Conservation (phyloP, 1,139 yeast species). For the Pichia inconspicua region DNA sequence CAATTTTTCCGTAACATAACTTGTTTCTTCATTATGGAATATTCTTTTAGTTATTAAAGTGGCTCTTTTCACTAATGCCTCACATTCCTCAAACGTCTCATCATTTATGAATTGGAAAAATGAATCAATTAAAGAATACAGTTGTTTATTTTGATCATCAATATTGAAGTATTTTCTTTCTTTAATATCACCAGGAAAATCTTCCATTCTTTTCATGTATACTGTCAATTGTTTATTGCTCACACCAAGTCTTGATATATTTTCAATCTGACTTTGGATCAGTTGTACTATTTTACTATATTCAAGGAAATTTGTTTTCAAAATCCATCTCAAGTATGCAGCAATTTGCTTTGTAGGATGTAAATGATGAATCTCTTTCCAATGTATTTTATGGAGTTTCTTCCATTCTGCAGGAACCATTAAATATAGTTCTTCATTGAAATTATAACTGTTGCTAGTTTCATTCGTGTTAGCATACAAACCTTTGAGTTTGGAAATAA, state of each 20-base stretch:
- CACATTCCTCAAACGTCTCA: slow-evolving; percentile 2
- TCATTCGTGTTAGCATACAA: neutral
- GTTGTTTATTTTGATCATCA: slow-evolving; percentile 8
- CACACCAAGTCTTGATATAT: slow-evolving; percentile 12
- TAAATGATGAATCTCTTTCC: slow-evolving; percentile 17
- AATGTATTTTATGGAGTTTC: slow-evolving; percentile 10
- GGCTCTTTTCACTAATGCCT: neutral
- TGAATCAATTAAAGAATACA: slow-evolving; percentile 1
- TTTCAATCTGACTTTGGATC: slow-evolving; percentile 7
- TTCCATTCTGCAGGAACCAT: slow-evolving; percentile 21
- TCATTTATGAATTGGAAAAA: slow-evolving; percentile 2
- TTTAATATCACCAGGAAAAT: neutral
- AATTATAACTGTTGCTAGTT: neutral
- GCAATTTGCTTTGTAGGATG: slow-evolving; percentile 16
- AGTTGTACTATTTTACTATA: slow-evolving; percentile 4
- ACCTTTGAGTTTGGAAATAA: slow-evolving; percentile 5
- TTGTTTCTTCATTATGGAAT: neutral
- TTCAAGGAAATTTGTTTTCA: slow-evolving; percentile 10
- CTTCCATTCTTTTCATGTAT: neutral
- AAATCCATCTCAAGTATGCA: slow-evolving; percentile 13
- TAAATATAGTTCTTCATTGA: slow-evolving; percentile 8
- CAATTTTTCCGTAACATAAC: slow-evolving; percentile 1
- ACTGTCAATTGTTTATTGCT: slow-evolving; percentile 9
- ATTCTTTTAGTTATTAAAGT: neutral
- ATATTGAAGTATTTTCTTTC: slow-evolving; percentile 10